These are phyloP conservation scores for Crepidotus variabilis DNA, from an alignment of 768 basidiomycete genomes.

Conservation along the genomic window DNA sequence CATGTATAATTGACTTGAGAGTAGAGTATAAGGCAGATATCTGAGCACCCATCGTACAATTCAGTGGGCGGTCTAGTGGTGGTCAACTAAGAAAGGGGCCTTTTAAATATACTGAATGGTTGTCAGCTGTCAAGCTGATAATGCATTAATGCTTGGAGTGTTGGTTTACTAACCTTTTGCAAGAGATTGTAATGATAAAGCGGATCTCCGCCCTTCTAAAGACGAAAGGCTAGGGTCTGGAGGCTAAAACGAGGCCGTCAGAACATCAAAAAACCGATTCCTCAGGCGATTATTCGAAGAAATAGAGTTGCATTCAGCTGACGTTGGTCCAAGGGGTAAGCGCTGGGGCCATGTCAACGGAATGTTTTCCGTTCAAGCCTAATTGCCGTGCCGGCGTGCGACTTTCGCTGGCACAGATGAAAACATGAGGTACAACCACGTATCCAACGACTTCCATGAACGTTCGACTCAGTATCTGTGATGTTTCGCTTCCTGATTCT, in stretches of 20 bases:
- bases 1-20: constrained; percentile 14
- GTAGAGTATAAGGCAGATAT: constrained; percentile 17
- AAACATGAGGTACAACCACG: not conserved
- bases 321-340: not conserved
- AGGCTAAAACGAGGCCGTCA: not conserved
- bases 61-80: not conserved
- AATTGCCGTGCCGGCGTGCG: not conserved
- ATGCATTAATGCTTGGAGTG: not conserved
- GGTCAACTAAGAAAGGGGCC: not conserved
- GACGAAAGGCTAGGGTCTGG: not conserved
- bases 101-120: not conserved
- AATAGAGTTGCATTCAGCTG: not conserved
- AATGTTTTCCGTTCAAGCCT: not conserved
- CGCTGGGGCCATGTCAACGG: not conserved
- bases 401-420: not conserved
- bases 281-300: not conserved
- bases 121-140: not conserved
- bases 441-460: not conserved
- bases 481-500: not conserved
- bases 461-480: not conserved
- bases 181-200: not conserved
- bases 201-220: not conserved
- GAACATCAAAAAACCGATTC: not conserved
- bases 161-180: not conserved
- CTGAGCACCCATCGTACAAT: constrained; percentile 17